A percentile compares a stretch with the other conserved stretches of the same genome.
These are phyloP conservation scores for Candida sp. DNA, from an alignment of 1,139 yeast genomes.

Conservation along the genomic window DNA sequence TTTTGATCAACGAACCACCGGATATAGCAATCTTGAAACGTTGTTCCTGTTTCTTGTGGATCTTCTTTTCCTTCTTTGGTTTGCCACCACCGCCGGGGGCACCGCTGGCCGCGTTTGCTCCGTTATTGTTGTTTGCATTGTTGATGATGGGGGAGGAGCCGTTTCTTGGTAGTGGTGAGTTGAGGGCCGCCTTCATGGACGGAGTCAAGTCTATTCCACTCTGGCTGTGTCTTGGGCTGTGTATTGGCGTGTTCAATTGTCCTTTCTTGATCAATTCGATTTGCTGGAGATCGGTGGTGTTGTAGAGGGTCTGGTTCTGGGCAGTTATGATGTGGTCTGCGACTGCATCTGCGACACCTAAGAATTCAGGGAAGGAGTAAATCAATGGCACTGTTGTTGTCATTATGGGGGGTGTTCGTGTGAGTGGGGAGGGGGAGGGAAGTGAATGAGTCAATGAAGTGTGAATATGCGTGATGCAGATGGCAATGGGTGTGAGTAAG, in stretches of 20 bases:
- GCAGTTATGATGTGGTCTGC: slow-evolving; percentile 87
- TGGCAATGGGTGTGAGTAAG: background rate
- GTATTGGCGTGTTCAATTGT: slow-evolving; percentile 15
- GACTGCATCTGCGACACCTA: slow-evolving; percentile 93
- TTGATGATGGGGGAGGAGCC: slow-evolving; percentile 4
- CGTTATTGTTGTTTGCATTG: slow-evolving; percentile 9
- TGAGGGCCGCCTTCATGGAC: slow-evolving; percentile 3
- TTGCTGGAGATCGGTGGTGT: slow-evolving; percentile 44
- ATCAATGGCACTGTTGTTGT: slow-evolving; percentile 93
- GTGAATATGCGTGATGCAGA: background rate
- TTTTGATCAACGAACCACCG: slow-evolving; percentile 92
- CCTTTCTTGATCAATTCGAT: slow-evolving; percentile 32
- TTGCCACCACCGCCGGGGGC: slow-evolving; percentile 1
- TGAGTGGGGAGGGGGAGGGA: background rate
- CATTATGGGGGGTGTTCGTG: slow-evolving; percentile 41
- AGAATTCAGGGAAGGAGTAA: slow-evolving; percentile 87
- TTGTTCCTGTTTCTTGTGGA: slow-evolving; percentile 53
- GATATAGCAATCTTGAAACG: slow-evolving; percentile 90
- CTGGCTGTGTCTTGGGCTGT: slow-evolving; percentile 15
- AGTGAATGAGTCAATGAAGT: background rate
- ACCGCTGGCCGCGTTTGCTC: too few species aligned
- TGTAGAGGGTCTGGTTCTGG: slow-evolving; percentile 71
- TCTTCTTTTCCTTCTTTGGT: slow-evolving; percentile 38
- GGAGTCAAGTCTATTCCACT: slow-evolving; percentile 11
- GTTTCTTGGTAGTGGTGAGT: slow-evolving; percentile 5